Evolutionary conservation across 2,329 filamentous ascomycete species (phyloP).

Genomic region (Penicillium italicum): DNA sequence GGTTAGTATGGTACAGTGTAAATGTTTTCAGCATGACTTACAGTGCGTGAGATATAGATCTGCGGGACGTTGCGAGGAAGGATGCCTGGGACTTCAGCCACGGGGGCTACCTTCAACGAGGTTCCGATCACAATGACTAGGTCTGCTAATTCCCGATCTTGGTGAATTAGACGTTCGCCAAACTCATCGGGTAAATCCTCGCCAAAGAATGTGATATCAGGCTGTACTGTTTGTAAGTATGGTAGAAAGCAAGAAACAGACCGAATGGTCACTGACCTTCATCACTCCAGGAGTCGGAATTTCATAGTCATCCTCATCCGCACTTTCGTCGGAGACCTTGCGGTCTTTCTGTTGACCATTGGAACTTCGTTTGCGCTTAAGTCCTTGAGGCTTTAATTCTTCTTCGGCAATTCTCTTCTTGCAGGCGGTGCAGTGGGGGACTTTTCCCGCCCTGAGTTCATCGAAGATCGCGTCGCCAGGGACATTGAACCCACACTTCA

Average conservation of each 20-base stretch:
- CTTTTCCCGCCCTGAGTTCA: slow-evolving; percentile 69
- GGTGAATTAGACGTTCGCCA: slow-evolving; percentile 71
- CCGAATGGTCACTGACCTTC: slow-evolving; percentile 50
- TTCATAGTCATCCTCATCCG: slow-evolving; percentile 59
- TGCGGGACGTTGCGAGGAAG: slow-evolving; percentile 78
- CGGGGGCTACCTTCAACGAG: slow-evolving; percentile 89
- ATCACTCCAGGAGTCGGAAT: slow-evolving; percentile 73
- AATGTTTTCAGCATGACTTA: slow-evolving; percentile 33
- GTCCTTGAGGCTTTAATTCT: slow-evolving; percentile 44
- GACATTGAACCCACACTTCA: slow-evolving; percentile 73
- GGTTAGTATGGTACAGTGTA: slow-evolving; percentile 5
- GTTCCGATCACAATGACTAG: slow-evolving; percentile 95
- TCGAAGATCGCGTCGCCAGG: slow-evolving; percentile 73
- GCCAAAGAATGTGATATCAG: slow-evolving; percentile 97
- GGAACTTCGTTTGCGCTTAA: slow-evolving; percentile 53
- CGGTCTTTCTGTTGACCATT: slow-evolving; percentile 50
- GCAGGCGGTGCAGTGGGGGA: slow-evolving; percentile 76
- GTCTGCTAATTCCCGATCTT: slow-evolving; percentile 77
- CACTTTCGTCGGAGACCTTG: slow-evolving; percentile 54
- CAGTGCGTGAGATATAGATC: slow-evolving; percentile 80
- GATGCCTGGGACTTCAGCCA: slow-evolving; percentile 83
- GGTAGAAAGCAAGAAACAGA: neutral
- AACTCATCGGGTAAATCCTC: slow-evolving; percentile 84
- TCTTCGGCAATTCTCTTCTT: slow-evolving; percentile 49
- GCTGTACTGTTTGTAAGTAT: slow-evolving; percentile 44